Conservation (phyloP, 1,284 basidiomycete genomes). For the Sanguinoderma infundibulare region DNA sequence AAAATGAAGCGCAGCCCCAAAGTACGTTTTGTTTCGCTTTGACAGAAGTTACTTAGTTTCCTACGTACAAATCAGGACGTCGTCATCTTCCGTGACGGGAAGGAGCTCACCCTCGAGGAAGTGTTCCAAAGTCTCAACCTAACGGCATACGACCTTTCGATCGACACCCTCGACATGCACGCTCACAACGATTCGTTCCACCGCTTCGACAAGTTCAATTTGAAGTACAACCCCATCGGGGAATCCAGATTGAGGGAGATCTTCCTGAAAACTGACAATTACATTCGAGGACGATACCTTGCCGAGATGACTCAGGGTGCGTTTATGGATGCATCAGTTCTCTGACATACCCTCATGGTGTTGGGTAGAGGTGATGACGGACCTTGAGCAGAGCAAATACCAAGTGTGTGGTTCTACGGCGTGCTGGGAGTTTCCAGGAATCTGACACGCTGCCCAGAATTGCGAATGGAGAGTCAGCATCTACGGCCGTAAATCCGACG, state of each 20-base stretch:
- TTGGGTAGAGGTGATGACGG: conserved; percentile 87
- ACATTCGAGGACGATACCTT: conserved; percentile 89
- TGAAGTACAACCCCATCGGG: conserved; percentile 94
- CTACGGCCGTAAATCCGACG: conserved; percentile 80
- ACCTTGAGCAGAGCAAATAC: conserved; percentile 98
- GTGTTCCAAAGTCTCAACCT: conserved; percentile 96
- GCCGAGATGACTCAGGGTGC: conserved; percentile 92
- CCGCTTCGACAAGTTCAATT: conserved; percentile 95
- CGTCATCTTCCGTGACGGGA: conserved; percentile 94
- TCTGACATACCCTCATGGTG: background rate
- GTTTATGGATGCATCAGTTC: background rate
- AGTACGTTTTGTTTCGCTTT: conserved; percentile 44
- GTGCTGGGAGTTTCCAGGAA: no score
- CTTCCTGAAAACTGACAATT: conserved; percentile 98
- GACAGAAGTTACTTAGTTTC: background rate
- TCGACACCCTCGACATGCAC: conserved; percentile 99
- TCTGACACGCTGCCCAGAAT: conserved; percentile 50
- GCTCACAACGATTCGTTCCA: conserved; percentile 98
- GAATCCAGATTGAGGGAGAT: conserved; percentile 96
- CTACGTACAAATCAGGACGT: conserved; percentile 67
- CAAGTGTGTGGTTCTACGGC: conserved; percentile 57
- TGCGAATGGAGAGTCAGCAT: conserved; percentile 98
- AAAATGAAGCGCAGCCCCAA: conserved; percentile 90
- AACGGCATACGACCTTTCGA: conserved; percentile 97
- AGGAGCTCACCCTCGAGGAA: conserved; percentile 87